Evolutionary conservation across 2,329 filamentous ascomycete genomes (phyloP), one percentile per base, ranked within the genome.

Genomic region (Fusarium bactridioides): DNA sequence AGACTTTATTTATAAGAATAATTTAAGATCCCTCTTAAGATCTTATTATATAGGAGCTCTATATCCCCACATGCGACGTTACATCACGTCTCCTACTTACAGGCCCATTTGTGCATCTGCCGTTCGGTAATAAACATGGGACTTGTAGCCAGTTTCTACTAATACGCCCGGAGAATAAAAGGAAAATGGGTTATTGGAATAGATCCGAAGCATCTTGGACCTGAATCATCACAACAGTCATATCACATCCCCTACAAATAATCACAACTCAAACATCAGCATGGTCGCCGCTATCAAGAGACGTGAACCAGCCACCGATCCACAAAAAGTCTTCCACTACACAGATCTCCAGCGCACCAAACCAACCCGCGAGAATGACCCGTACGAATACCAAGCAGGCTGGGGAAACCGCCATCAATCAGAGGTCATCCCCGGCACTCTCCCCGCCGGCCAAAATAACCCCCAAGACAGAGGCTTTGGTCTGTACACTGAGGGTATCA

Each of bases 401-500:
- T 70, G 31, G 27, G 67, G 67, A 1, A 70, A 69, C 45, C 50
- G 67, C 15, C 66, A 69, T 31, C 67, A 70, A 12, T 70, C 67
- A 13, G 67, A 70, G 15, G 60, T 69, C 8, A 69, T 70, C 10
- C 65, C 67, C 7, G 65, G 67, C 0, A 47, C 61, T 4, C 29
- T 70, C 4, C 67, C 67, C 5, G 25, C 48, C 7, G 67, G 48
- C 5, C 66, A 70, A 11, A 69, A 70, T n/a, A 70, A 70, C 19
- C 65, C 66, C 0, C 67, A 69, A 3, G 67, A 70, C 10, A 51
- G 65, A 12, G 67, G 67, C 1, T 61, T 69, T 10, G 67, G 67
- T 8, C 16, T 70, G 18, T 70, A 70, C 27, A 70, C 67, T 9
- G 67, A 70, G n/a, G 67, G 67, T 4, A 69, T 70, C 21, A 70